These are phyloP conservation scores for Candida glucosophila DNA, from an alignment of 1,139 yeast species.

Conservation along the genomic window DNA sequence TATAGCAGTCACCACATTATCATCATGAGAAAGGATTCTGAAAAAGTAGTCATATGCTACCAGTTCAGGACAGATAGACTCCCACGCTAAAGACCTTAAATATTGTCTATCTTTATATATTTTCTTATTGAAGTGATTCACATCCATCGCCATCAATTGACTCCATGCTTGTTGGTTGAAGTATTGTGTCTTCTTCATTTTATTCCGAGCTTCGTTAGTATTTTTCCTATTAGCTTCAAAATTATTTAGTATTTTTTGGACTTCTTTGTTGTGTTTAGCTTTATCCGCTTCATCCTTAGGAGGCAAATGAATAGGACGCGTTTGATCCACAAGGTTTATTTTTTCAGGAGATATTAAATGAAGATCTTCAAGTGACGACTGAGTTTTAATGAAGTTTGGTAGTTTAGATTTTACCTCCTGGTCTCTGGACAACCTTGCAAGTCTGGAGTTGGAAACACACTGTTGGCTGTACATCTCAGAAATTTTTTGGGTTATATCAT, in stretches of 20 bases:
- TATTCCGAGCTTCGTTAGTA: conserved; percentile 14
- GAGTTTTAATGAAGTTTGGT: conserved; percentile 32
- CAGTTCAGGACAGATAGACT: conserved; percentile 23
- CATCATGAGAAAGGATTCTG: conserved; percentile 14
- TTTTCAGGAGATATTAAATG: conserved; percentile 35
- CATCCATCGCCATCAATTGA: conserved; percentile 10
- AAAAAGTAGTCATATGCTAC: conserved; percentile 22
- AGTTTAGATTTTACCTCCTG: conserved; percentile 28
- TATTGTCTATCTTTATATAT: conserved; percentile 21
- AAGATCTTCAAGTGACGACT: conserved; percentile 35
- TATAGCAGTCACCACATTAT: conserved; percentile 11
- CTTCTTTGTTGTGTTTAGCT: conserved; percentile 30
- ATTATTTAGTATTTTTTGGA: conserved; percentile 24
- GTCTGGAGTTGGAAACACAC: conserved; percentile 25
- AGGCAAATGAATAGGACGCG: conserved; percentile 39
- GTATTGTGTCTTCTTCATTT: conserved; percentile 10
- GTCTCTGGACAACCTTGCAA: conserved; percentile 24
- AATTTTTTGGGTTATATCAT: conserved; percentile 27
- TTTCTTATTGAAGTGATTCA: conserved; percentile 17
- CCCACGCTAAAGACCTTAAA: conserved; percentile 32
- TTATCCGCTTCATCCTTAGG: conserved; percentile 31
- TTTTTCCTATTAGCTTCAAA: conserved; percentile 20
- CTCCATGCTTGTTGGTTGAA: conserved; percentile 23
- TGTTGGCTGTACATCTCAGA: conserved; percentile 31
- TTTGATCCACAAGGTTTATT: conserved; percentile 29